Evolutionary conservation across 352 stramenopile genomes (phyloP).

Genomic region (Globisporangium paddicum): DNA sequence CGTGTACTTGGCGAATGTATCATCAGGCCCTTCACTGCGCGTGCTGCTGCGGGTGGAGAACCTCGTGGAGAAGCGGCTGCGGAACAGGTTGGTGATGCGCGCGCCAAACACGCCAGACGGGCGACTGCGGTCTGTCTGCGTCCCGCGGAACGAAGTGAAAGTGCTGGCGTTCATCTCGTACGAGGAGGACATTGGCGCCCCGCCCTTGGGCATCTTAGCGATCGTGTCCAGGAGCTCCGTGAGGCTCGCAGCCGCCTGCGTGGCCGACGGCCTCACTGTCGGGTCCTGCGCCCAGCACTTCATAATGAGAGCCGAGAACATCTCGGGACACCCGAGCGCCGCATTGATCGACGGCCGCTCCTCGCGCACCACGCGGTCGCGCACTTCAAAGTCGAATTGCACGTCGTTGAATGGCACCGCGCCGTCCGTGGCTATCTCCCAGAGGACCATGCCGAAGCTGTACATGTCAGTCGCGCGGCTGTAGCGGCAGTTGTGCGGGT

Average conservation of each 20-base stretch:
- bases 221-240: conserved; percentile 52
- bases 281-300: conserved; percentile 62
- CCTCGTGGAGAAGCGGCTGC: conserved; percentile 30
- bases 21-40: conserved; percentile 18
- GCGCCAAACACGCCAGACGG: conserved; percentile 30
- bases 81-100: conserved; percentile 70
- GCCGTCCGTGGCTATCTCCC: conserved; percentile 67
- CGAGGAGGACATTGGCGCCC: conserved; percentile 23
- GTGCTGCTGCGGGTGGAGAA: conserved; percentile 29
- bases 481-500: conserved; percentile 61
- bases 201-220: conserved; percentile 26
- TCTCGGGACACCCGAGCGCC: conserved; percentile 27
- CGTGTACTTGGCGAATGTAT: conserved; percentile 42
- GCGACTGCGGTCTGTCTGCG: conserved; percentile 22
- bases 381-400: conserved; percentile 66
- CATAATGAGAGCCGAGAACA: conserved; percentile 58
- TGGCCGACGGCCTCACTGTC: conserved; percentile 37
- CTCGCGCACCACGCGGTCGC: conserved; percentile 45
- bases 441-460: conserved; percentile 70
- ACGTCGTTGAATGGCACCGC: conserved; percentile 55
- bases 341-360: conserved; percentile 44
- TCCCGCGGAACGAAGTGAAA: conserved; percentile 46
- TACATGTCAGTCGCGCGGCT: conserved; percentile 75
- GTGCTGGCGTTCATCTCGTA: conserved; percentile 57
- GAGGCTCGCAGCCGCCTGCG: conserved; percentile 44